A percentile compares a stretch with the other conserved stretches of the same genome.
These are phyloP conservation scores for Candida patagonica DNA, from an alignment of 805 yeast species.

Conservation along the genomic window DNA sequence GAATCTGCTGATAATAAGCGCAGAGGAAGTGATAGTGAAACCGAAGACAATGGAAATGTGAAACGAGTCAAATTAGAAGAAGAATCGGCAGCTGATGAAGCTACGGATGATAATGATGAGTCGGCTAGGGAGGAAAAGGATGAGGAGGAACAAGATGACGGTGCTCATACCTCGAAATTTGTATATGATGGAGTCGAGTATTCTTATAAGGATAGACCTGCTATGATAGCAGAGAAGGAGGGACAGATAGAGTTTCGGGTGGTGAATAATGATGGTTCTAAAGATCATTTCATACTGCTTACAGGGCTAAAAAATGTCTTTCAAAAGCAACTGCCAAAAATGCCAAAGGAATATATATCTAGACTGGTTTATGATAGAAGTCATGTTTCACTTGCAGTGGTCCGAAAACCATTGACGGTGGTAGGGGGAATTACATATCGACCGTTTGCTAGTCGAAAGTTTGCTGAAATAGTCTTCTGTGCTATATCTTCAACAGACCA, in stretches of 20 bases:
- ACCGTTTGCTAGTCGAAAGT: constrained; percentile 81
- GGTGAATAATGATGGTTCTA: constrained; percentile 86
- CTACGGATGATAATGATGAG: constrained; percentile 24
- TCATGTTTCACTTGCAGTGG: constrained; percentile 93
- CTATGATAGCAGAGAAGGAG: constrained; percentile 87
- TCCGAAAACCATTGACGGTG: constrained; percentile 84
- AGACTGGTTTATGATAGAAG: constrained; percentile 89
- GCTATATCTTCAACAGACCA: constrained; percentile 97
- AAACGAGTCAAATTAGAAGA: constrained; percentile 23
- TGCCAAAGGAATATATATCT: constrained; percentile 97
- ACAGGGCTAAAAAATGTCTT: constrained; percentile 94
- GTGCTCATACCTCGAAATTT: constrained; percentile 37
- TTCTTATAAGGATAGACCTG: constrained; percentile 83
- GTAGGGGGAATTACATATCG: constrained; percentile 97
- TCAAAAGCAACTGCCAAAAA: constrained; percentile 94
- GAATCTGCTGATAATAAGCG: background rate
- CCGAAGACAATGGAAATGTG: constrained; percentile 23
- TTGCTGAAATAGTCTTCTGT: constrained; percentile 98
- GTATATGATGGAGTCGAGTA: constrained; percentile 71
- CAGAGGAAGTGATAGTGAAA: constrained; percentile 3
- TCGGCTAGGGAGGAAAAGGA: constrained; percentile 20
- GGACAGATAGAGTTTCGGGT: constrained; percentile 93
- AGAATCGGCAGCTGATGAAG: constrained; percentile 10
- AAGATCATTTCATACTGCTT: constrained; percentile 79
- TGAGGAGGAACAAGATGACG: constrained; percentile 22